phyloP scores from a whole-genome alignment of 148 eudicot species.

The Amaranthus cruentus region DNA sequence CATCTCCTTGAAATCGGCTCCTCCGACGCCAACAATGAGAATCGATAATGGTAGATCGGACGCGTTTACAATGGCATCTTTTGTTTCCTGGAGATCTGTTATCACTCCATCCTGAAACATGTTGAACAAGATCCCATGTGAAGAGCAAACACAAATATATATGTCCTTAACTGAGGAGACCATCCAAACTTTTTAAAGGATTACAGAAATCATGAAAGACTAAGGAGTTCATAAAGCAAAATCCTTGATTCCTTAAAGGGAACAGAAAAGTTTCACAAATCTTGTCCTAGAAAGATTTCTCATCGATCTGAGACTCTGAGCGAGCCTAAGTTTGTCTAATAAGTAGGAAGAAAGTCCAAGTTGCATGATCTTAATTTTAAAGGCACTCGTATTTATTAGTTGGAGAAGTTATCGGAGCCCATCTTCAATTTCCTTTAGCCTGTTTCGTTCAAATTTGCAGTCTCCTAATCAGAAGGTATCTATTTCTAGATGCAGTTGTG shows the following conservation, averaged over 20 bases:
- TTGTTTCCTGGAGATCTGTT: slow-evolving; percentile 98
- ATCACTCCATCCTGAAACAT: slow-evolving; percentile 87
- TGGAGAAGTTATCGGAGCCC: too few species aligned
- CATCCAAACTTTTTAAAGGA: not conserved
- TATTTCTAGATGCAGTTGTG: too few species aligned
- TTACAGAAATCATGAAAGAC: not conserved
- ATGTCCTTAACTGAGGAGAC: not conserved
- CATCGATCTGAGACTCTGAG: too few species aligned
- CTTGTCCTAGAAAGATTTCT: not conserved
- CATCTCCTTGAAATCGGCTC: slow-evolving; percentile 97
- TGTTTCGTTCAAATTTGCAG: too few species aligned
- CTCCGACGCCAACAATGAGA: slow-evolving; percentile 98
- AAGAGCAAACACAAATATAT: not conserved
- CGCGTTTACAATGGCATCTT: slow-evolving; percentile 90
- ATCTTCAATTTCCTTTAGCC: too few species aligned
- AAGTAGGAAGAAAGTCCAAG: not conserved
- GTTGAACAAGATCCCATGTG: not conserved
- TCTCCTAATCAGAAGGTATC: too few species aligned
- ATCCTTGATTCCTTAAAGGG: not conserved
- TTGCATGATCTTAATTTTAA: too few species aligned
- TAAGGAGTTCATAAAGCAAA: not conserved
- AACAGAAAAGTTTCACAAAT: not conserved
- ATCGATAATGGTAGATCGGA: slow-evolving; percentile 92
- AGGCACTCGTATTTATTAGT: too few species aligned
- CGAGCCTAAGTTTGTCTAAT: not conserved